Percentiles rank a stretch among this genome's conserved stretches.
Evolutionary conservation across 2,329 filamentous ascomycete species (phyloP).

Genomic region (Diaporthe aspalathi): DNA sequence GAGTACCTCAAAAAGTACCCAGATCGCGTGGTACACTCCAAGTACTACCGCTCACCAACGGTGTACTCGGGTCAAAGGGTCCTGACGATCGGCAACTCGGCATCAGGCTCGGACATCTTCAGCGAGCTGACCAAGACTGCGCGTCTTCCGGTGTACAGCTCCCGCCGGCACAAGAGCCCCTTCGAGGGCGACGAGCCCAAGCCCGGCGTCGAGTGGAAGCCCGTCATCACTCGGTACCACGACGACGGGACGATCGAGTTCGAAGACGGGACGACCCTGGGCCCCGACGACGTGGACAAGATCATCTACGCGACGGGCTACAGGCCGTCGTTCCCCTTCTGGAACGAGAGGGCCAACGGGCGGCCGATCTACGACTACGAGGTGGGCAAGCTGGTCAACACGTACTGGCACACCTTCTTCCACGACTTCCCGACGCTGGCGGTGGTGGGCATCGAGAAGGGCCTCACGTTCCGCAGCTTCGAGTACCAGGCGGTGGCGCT

Average conservation of each 20-base stretch:
- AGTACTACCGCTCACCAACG: slow-evolving; percentile 55
- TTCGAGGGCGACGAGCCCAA: slow-evolving; percentile 64
- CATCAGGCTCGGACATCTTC: slow-evolving; percentile 56
- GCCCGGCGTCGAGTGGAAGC: slow-evolving; percentile 64
- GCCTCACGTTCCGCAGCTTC: slow-evolving; percentile 64
- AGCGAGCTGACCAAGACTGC: slow-evolving; percentile 52
- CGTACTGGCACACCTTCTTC: slow-evolving; percentile 66
- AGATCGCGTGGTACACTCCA: slow-evolving; percentile 57
- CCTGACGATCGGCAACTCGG: slow-evolving; percentile 57
- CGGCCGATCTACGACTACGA: slow-evolving; percentile 63
- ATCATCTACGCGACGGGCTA: slow-evolving; percentile 59
- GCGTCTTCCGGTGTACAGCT: slow-evolving; percentile 61
- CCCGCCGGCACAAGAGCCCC: slow-evolving; percentile 58
- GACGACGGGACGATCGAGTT: slow-evolving; percentile 58
- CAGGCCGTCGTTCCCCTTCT: slow-evolving; percentile 58
- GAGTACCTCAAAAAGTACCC: slow-evolving; percentile 54
- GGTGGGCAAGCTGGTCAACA: slow-evolving; percentile 54
- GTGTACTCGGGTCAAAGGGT: slow-evolving; percentile 50
- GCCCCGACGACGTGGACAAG: slow-evolving; percentile 49
- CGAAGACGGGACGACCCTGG: slow-evolving; percentile 49
- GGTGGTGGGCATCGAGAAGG: slow-evolving; percentile 63
- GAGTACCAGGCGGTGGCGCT: slow-evolving; percentile 68
- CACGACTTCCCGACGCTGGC: slow-evolving; percentile 59
- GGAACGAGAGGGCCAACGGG: slow-evolving; percentile 60
- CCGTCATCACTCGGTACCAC: slow-evolving; percentile 58